Evolutionary conservation across 2,329 filamentous ascomycete genomes (phyloP), one percentile per base, ranked within the genome.

Genomic region (Aspergillus sclerotialis): DNA sequence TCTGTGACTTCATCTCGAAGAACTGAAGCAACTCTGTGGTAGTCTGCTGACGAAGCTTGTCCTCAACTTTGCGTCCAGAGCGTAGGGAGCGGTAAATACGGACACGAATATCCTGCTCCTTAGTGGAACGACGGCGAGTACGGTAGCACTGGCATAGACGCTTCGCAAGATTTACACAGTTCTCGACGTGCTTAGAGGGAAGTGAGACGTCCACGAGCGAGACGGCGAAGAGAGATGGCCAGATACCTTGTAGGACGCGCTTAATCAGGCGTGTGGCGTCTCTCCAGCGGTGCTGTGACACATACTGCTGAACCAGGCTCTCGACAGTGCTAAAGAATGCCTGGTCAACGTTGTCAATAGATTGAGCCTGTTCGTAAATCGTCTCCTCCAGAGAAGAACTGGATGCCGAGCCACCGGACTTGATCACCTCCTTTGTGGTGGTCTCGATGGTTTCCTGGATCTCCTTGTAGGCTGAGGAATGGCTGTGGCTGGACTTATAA

Each of bases 181-280:
- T 60, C n/a, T 71, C 62, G 1, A 63, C 50, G 39, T 69, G 61
- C 1, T 58, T 58, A 1, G 55, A 46, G 0, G 68, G 64, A 19
- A 71, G 55, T 1, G 55, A 53, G 2, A 73, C 64, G 37, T 70
- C 63, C 21, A 67, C 45, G 35, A 68, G 50, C 0, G 64, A 67
- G 13, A 55, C 53, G 8, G 64, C 58, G 28, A 72, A 63, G 36
- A 75, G 58, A 0, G 62, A 61, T 1, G 63, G 58, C 70, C 70
- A 73, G 3, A 67, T 60, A 4, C 58, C 55, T 25, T 61, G 58
- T 18, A 74, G 49, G 7, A 69, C 63, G 13, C 53, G 53, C 33
- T 68, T 67, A 23, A 72, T 58, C n/a, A 70, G 50, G 1, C 52
- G 58, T 14, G 66, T 64, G 3, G 69, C 68, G 35, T 72, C 65